Conservation (phyloP, 306 rosid species). For the Trifolium dubium region DNA sequence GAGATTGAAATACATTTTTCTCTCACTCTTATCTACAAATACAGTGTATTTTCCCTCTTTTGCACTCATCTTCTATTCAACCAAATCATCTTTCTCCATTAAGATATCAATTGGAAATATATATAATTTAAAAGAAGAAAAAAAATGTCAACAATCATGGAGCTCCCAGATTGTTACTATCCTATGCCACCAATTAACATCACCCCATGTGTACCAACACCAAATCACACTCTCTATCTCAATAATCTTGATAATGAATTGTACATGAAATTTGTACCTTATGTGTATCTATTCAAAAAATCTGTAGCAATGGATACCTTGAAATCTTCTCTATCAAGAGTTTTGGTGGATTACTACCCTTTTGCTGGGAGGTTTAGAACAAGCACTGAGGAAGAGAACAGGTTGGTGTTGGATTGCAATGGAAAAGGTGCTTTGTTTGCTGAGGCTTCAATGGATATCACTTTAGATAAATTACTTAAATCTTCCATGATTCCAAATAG, state of each 20-base stretch:
- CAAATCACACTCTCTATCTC: slow-evolving; percentile 68
- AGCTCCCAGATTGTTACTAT: slow-evolving; percentile 73
- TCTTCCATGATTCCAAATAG: slow-evolving; percentile 56
- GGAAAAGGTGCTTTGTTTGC: slow-evolving; percentile 75
- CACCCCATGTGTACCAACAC: slow-evolving; percentile 65
- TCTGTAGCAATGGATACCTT: slow-evolving; percentile 50
- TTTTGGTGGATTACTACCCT: slow-evolving; percentile 78
- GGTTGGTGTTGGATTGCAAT: slow-evolving; percentile 79
- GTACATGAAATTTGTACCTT: slow-evolving; percentile 62
- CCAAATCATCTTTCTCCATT: too few relatives aligned
- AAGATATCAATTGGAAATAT: too few relatives aligned
- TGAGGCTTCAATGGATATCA: slow-evolving; percentile 77
- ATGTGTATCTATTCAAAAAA: slow-evolving; percentile 65
- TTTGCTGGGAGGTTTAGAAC: slow-evolving; percentile 69
- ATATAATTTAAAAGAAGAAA: too few relatives aligned
- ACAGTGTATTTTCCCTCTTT: too few relatives aligned
- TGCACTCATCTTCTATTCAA: too few relatives aligned
- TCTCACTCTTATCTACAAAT: too few relatives aligned
- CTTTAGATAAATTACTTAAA: slow-evolving; percentile 55
- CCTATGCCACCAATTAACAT: slow-evolving; percentile 50
- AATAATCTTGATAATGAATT: slow-evolving; percentile 81
- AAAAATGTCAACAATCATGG: too few relatives aligned
- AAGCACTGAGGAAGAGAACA: slow-evolving; percentile 50
- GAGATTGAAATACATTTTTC: too few relatives aligned
- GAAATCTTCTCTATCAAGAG: slow-evolving; percentile 63